Conservation (phyloP, 2,329 filamentous ascomycete genomes). For the Pleoardoris graminearum region DNA sequence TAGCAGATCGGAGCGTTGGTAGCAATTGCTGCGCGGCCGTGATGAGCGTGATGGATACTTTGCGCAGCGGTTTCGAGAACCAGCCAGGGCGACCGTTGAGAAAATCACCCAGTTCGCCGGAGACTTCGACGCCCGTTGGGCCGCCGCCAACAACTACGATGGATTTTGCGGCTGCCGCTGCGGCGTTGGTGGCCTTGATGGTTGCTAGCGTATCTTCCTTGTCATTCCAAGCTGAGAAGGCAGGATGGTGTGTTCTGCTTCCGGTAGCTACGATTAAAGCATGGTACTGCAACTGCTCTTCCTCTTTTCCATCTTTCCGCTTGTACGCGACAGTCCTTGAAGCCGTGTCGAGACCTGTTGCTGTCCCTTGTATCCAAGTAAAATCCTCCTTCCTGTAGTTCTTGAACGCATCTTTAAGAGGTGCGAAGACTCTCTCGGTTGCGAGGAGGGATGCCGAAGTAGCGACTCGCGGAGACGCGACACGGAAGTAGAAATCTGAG, state of each 20-base stretch:
- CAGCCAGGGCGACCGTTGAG: slow-evolving; percentile 47
- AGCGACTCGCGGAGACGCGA: slow-evolving; percentile 58
- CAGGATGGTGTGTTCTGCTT: slow-evolving; percentile 50
- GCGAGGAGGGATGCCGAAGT: slow-evolving; percentile 54
- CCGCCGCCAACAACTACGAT: slow-evolving; percentile 56
- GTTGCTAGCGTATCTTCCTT: slow-evolving; percentile 29
- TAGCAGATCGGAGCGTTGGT: slow-evolving; percentile 44
- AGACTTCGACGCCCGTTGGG: slow-evolving; percentile 54
- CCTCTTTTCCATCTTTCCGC: slow-evolving; percentile 24
- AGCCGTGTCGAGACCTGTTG: slow-evolving; percentile 51
- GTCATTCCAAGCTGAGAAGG: slow-evolving; percentile 49
- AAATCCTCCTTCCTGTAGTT: slow-evolving; percentile 54
- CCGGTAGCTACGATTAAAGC: slow-evolving; percentile 62
- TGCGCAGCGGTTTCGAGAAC: slow-evolving; percentile 37
- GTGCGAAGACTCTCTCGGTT: slow-evolving; percentile 53
- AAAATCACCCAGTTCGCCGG: slow-evolving; percentile 53
- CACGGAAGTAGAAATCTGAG: slow-evolving; percentile 57
- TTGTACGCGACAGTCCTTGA: slow-evolving; percentile 51
- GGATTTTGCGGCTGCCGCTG: slow-evolving; percentile 45
- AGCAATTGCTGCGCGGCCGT: slow-evolving; percentile 48
- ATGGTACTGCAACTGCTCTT: slow-evolving; percentile 51
- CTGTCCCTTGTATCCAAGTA: slow-evolving; percentile 56
- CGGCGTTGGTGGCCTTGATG: slow-evolving; percentile 42
- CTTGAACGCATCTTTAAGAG: slow-evolving; percentile 56
- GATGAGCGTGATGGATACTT: slow-evolving; percentile 51